phyloP scores from a whole-genome alignment of 495 filamentous ascomycete genomes.

The Schizothecium vesticola region DNA sequence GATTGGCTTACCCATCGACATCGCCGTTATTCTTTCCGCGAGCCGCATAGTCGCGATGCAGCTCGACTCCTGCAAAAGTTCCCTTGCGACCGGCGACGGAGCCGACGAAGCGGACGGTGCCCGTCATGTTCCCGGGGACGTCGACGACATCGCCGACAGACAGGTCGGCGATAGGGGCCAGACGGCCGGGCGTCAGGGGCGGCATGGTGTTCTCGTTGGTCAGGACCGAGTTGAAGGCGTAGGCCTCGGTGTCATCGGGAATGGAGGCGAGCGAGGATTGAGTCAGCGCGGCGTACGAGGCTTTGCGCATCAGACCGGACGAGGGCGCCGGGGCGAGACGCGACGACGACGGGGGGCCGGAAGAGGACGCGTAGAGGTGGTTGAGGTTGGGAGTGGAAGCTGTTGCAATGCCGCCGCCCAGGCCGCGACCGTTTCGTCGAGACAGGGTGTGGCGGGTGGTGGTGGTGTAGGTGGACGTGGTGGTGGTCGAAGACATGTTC shows the following conservation, averaged over 20 bases:
- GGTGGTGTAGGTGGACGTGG: conserved; percentile 63
- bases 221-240: conserved; percentile 49
- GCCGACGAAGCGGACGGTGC: conserved; percentile 84
- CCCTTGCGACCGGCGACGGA: conserved; percentile 84
- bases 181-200: conserved; percentile 26
- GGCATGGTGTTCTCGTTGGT: conserved; percentile 38
- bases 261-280: conserved; percentile 54
- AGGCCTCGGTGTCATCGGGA: conserved; percentile 55
- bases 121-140: conserved; percentile 91
- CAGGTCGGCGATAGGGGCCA: conserved; percentile 36
- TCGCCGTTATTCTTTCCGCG: conserved; percentile 95
- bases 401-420: conserved; percentile 45
- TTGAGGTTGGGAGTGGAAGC: conserved; percentile 56
- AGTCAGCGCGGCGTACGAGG: conserved; percentile 59
- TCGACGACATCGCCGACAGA: conserved; percentile 86
- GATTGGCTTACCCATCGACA: conserved; percentile 74
- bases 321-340: conserved; percentile 30
- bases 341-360: conserved; percentile 24
- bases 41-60: conserved; percentile 70
- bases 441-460: conserved; percentile 64
- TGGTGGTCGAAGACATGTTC: conserved; percentile 32
- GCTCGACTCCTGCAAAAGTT: conserved; percentile 89
- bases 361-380: conserved; percentile 42
- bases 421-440: conserved; percentile 22
- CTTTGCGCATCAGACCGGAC: conserved; percentile 56